Evolutionary conservation across 179 eudicot genomes (phyloP), one percentile per base, ranked within the genome.

Genomic region (Vitellaria paradoxa): DNA sequence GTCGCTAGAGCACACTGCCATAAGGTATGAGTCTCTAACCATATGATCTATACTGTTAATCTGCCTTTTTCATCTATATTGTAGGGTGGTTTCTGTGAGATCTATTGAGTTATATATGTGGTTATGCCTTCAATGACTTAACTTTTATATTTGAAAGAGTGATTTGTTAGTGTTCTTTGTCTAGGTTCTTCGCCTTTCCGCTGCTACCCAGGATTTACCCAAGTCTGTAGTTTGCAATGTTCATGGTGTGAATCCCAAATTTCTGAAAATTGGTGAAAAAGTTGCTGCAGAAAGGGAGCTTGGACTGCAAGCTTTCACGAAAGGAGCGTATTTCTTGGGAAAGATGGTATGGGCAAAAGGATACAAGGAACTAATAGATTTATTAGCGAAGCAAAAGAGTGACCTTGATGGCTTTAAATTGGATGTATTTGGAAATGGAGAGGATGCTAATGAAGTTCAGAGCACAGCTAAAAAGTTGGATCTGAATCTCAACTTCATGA

Each of bases 281-380:
- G 72, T 95, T 79, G 97, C 97, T 76, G 89, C 89, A 78, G 98
- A 93, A 75, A 89, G 93, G 89, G 94, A 86, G 73, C 79, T 78
- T 75, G 99, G 99, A 62, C 86, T 93, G 79, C 86, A 84, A 80
- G 84, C 89, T 75, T 96, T 93, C 79, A 89, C 99, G 17, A 91
- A 95, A 78, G 99, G 99, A 79, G 99, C 99, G 70, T 96, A 96
- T 86, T 96, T 93, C 81, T 81, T 96, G 72, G 99, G 99, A 21
- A 96, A 96, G 87, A 90, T 96, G 99, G 99, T 96, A 18, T 96
- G 99, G 99, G 98, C 98, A 26, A 96, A 96, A 83, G 99, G 99
- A 79, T 96, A 93, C 60, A 80, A 82, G 79, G 99, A 96, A 81
- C 76, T 96, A 63, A 84, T 96, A 75, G 98, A 94, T 85, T 81